phyloP scores from a whole-genome alignment of 495 filamentous ascomycete species.

The Terfezia claveryi region DNA sequence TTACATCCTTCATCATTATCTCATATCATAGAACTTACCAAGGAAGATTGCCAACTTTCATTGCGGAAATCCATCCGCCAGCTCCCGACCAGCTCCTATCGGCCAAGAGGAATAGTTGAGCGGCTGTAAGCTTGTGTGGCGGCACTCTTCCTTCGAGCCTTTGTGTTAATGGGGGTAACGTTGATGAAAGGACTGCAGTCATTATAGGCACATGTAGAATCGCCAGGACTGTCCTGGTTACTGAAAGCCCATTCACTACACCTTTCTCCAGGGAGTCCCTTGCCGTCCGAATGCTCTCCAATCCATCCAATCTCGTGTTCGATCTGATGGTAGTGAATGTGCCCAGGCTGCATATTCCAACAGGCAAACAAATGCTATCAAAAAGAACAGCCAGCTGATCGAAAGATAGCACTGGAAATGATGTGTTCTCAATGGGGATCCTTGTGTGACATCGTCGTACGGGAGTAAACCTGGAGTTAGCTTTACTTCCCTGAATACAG shows the following conservation, averaged over 20 bases:
- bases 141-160: conserved; percentile 4
- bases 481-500: too few species aligned
- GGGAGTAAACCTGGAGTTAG: too few species aligned
- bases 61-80: conserved; percentile 9
- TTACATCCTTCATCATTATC: not conserved
- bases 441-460: not conserved
- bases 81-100: conserved; percentile 10
- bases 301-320: not conserved
- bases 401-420: not conserved
- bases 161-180: conserved; percentile 7
- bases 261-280: conserved; percentile 8
- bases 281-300: conserved; percentile 4
- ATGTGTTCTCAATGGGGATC: not conserved
- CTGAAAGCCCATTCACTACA: conserved; percentile 9
- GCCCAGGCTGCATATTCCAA: not conserved
- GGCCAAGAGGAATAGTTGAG: conserved; percentile 8
- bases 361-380: not conserved
- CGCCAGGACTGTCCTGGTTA: conserved; percentile 8
- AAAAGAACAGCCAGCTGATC: not conserved
- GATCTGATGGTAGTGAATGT: not conserved
- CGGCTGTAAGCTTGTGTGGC: conserved; percentile 3
- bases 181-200: conserved; percentile 6
- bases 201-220: conserved; percentile 12
- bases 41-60: conserved; percentile 7
- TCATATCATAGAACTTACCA: conserved; percentile 2